Evolutionary conservation across 352 stramenopile genomes (phyloP), one percentile per base, ranked within the genome.

Genomic region (Elongisporangium undulatum): DNA sequence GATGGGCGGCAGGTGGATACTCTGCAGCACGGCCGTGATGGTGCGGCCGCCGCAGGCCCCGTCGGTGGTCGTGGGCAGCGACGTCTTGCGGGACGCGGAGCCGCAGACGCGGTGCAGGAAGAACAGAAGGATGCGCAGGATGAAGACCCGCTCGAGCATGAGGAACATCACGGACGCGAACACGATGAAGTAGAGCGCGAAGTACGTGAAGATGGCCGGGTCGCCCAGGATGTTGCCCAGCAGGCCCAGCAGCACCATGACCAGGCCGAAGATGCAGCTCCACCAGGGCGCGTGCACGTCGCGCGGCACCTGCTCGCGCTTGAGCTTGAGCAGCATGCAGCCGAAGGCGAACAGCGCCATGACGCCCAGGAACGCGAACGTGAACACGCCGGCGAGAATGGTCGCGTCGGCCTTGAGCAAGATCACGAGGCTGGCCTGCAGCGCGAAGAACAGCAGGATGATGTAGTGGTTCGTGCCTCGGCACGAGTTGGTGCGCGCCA

Each of bases 291-390:
- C 87, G 39, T 85, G 73, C 19, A 95, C 79, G 26, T 96, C 85
- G n/a, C 92, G 76, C 9, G 90, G 90, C 41, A 98, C 92, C 22
- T 88, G 78, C 67, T 94, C 87, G 20, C 92, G 76, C 71, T 98
- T 98, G 53, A 96, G 70, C 66, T 97, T 97, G 41, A 98, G 85
- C 34, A 97, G 49, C 63, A 97, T 96, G 63, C 88, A 97, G 7
- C 91, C 91, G 58, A 93, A 82, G 5, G 88, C 89, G 54, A 97
- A 98, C 22, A 97, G 78, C 20, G 77, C 82, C 89, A 98, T 97
- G 13, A 98, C 84, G 1, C 79, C 79, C 9, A 98, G 65, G 59
- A 97, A 98, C 6, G 90, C 83, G 58, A 96, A 96, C 22, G 86
- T 97, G 64, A 97, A 98, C 23, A 98, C 93, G 9, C 90, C 90